Percentiles rank a stretch among this genome's conserved stretches.
Conservation (phyloP, 106 monocot genomes). For the Allium sativum region DNA sequence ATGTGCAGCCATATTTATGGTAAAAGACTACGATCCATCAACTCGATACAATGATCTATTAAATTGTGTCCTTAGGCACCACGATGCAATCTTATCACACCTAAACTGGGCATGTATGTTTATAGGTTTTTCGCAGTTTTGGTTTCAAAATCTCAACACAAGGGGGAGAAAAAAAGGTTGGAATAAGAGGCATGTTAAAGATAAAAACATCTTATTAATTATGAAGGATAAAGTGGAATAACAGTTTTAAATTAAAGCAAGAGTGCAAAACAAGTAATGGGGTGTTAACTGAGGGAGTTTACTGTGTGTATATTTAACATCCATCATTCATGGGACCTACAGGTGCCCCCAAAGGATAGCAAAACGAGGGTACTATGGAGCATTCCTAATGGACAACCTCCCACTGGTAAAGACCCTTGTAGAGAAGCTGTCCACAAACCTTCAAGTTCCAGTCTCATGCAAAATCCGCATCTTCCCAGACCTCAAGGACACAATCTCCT, state of each 20-base stretch:
- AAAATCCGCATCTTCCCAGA: slow-evolving; percentile 82
- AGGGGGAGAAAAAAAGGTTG: no score
- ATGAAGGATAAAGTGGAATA: no score
- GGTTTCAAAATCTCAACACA: no score
- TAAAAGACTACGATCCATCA: background rate
- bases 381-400: slow-evolving; percentile 96
- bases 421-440: slow-evolving; percentile 58
- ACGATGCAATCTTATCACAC: slow-evolving; percentile 5
- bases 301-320: no score
- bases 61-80: slow-evolving; percentile 2
- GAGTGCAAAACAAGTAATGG: no score
- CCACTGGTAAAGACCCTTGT: slow-evolving; percentile 77
- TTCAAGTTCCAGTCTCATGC: slow-evolving; percentile 83
- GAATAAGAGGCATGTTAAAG: no score
- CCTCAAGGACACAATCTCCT: slow-evolving; percentile 67
- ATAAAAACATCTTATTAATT: no score
- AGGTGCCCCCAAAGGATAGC: slow-evolving; percentile 98
- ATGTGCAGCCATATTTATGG: background rate
- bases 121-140: no score
- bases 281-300: no score
- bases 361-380: slow-evolving; percentile 85
- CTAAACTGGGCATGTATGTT: slow-evolving; percentile 2
- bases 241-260: no score
- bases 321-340: background rate
- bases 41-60: slow-evolving; percentile 1